Conservation (phyloP, 1,284 basidiomycete species). For the Tetrapyrgos nigripes region DNA sequence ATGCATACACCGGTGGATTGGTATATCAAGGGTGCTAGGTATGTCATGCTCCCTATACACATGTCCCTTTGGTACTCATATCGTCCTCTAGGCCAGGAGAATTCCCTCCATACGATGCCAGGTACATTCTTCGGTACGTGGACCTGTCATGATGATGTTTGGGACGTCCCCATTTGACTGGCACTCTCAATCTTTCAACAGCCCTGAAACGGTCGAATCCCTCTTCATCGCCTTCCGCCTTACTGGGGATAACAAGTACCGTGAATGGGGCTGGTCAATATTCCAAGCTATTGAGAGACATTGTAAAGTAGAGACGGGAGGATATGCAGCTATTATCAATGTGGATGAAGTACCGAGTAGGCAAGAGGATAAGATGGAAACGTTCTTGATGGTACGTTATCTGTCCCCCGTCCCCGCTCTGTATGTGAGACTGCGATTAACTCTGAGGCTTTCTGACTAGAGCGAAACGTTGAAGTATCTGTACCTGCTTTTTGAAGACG, state of each 20-base stretch:
- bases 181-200: constrained; percentile 23
- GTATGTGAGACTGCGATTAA: background rate
- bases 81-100: constrained; percentile 14
- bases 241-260: constrained; percentile 71
- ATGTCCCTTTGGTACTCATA: background rate
- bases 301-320: constrained; percentile 65
- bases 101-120: constrained; percentile 62
- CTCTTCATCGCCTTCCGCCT: constrained; percentile 74
- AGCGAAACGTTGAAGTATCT: constrained; percentile 31
- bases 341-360: constrained; percentile 58
- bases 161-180: background rate
- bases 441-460: background rate
- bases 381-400: constrained; percentile 55
- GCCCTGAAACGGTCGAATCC: constrained; percentile 82
- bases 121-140: constrained; percentile 69
- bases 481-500: constrained; percentile 27
- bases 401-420: background rate
- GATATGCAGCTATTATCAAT: constrained; percentile 75
- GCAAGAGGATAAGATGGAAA: constrained; percentile 79
- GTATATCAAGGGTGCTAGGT: constrained; percentile 69
- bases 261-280: constrained; percentile 76
- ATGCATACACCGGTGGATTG: constrained; percentile 48
- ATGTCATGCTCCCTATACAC: background rate
- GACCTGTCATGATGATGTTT: background rate
- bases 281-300: constrained; percentile 79